Evolutionary conservation across 139 green algal genomes (phyloP).

Genomic region (Picochlorum sp.): DNA sequence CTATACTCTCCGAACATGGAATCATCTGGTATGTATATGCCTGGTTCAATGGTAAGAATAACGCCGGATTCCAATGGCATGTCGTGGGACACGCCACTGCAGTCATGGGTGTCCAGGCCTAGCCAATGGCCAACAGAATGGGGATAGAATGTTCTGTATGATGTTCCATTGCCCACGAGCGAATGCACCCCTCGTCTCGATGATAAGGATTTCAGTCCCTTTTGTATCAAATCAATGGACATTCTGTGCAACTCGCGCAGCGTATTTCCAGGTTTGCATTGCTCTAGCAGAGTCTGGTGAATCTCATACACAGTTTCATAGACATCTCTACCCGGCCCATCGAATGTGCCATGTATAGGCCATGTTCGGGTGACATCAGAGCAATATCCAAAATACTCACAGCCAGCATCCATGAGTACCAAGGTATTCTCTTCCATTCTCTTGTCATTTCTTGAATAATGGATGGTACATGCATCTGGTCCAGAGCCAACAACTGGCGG

Average conservation of each 20-base stretch:
- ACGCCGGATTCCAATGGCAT: conserved; percentile 43
- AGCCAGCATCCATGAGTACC: conserved; percentile 88
- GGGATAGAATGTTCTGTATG: conserved; percentile 46
- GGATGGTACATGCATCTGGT: conserved; percentile 66
- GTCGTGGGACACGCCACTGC: conserved; percentile 43
- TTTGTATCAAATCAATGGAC: conserved; percentile 36
- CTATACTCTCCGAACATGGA: conserved; percentile 38
- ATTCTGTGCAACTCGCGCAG: conserved; percentile 52
- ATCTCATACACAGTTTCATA: conserved; percentile 62
- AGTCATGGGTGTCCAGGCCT: conserved; percentile 77
- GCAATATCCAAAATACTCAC: conserved; percentile 76
- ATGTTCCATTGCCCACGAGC: not conserved
- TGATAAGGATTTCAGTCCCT: conserved; percentile 24
- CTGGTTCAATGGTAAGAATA: conserved; percentile 75
- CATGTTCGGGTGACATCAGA: conserved; percentile 85
- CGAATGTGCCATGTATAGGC: conserved; percentile 54
- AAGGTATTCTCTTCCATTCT: conserved; percentile 42
- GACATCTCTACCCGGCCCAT: conserved; percentile 50
- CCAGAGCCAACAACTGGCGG: conserved; percentile 63
- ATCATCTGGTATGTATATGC: conserved; percentile 69
- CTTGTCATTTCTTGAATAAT: conserved; percentile 84
- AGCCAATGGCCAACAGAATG: conserved; percentile 68
- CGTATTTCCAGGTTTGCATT: conserved; percentile 38
- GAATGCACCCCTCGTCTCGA: not conserved
- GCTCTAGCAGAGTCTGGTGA: conserved; percentile 40